Evolutionary conservation across 2,329 filamentous ascomycete species (phyloP), one percentile per base, ranked within the genome.

Genomic region (Metarhizium anisopliae): DNA sequence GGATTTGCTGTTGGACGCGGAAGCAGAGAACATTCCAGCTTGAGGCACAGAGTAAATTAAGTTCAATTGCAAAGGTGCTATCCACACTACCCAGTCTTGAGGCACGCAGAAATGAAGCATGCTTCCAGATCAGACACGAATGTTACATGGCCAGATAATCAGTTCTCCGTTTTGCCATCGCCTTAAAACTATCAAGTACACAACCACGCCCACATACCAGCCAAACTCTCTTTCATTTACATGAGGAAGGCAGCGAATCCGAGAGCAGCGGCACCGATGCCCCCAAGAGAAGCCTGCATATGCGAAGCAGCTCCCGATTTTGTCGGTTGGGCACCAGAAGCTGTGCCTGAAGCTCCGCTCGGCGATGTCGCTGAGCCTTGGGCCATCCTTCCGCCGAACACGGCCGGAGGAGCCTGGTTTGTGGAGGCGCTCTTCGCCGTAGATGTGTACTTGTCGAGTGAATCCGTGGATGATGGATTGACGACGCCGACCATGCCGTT

Each of bases 401-500:
- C 32, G 1, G 47, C 45, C 8, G 42, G 36, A 5, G 63, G 63
- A 51, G 54, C 56, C 38, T 35, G 47, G 49, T 50, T 60, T 10
- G 55, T 55, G 32, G 25, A 36, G 13, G 58, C 54, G 7, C 51
- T 53, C 47, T 45, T 56, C 7, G 59, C 58, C 3, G 52, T 35
- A 29, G 30, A 55, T 54, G 56, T 59, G 56, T 58, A 64, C 25
- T 53, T 51, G 14, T 58, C 55, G 20, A 65, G 60, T 8, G 61
- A 63, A 56, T 60, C 51, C 20, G 61, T 54, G 20, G 52, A 57
- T 18, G 57, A 59, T 20, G 63, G 59, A 56, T 68, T 69, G 56
- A 69, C 60, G 47, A 63, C 65, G 35, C 64, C 65, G 7, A 68
- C 61, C 67, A 69, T 68, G 49, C 68, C 67, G 7, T 40, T 55